These are phyloP conservation scores for Trichosporon inkin DNA, from an alignment of 1,284 basidiomycete species.

Conservation along the genomic window DNA sequence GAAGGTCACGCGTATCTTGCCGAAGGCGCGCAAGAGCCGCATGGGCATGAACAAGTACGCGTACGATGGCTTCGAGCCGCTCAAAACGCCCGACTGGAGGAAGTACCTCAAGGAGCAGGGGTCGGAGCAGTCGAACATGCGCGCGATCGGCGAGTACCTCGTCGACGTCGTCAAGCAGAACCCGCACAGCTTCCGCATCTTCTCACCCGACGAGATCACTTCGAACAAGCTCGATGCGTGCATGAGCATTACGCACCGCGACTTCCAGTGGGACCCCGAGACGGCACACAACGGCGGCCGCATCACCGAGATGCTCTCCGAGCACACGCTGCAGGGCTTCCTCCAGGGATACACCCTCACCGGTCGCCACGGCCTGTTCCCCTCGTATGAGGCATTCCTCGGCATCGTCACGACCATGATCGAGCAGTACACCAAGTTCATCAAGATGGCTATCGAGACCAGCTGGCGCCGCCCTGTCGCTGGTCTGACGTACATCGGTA, in stretches of 20 bases:
- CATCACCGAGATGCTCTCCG: constrained; percentile 78
- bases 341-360: constrained; percentile 71
- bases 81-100: constrained; percentile 66
- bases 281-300: constrained; percentile 47
- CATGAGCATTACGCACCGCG: constrained; percentile 61
- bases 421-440: constrained; percentile 74
- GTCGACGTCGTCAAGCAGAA: constrained; percentile 61
- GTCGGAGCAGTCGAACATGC: constrained; percentile 68
- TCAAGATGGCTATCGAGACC: constrained; percentile 73
- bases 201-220: constrained; percentile 79
- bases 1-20: constrained; percentile 43
- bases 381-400: constrained; percentile 70
- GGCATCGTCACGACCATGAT: constrained; percentile 53
- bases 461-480: constrained; percentile 62
- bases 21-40: constrained; percentile 33
- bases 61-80: constrained; percentile 61
- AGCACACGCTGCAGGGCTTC: constrained; percentile 84
- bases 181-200: constrained; percentile 69
- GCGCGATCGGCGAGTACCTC: constrained; percentile 20
- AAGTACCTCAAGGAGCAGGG: constrained; percentile 57
- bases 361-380: constrained; percentile 75
- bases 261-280: constrained; percentile 25
- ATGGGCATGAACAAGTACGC: constrained; percentile 53
- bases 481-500: constrained; percentile 10
- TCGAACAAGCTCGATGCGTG: constrained; percentile 79